Evolutionary conservation across 306 rosid species (phyloP).

Genomic region (Acacia confusa): DNA sequence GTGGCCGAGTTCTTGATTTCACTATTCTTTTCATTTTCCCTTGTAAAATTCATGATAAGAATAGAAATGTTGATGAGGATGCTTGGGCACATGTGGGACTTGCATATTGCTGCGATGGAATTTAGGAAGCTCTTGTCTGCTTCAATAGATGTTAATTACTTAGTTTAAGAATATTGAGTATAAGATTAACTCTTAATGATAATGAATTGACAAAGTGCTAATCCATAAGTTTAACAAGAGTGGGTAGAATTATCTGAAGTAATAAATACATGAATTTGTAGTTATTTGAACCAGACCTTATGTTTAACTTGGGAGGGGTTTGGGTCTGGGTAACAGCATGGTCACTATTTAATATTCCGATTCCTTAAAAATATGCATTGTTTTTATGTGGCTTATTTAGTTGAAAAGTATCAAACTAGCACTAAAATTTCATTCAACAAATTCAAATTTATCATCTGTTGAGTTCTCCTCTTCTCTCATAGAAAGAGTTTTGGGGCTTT

Average conservation of each 20-base stretch:
- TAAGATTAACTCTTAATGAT: not conserved
- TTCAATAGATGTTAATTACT: not conserved
- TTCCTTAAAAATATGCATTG: not conserved
- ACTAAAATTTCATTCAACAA: not conserved
- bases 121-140: not conserved
- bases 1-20: slow-evolving; percentile 22
- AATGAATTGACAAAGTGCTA: not conserved
- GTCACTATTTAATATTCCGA: not conserved
- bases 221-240: not conserved
- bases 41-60: not conserved
- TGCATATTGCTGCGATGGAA: not conserved
- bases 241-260: not conserved
- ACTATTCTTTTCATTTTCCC: not conserved
- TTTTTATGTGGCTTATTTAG: not conserved
- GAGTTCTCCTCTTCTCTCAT: not conserved
- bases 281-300: not conserved
- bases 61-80: not conserved
- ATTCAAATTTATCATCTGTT: not conserved
- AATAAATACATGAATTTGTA: not conserved
- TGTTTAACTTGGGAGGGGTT: not conserved
- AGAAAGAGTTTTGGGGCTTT: not conserved
- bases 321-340: not conserved
- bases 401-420: not conserved
- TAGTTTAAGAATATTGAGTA: not conserved
- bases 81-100: not conserved